Evolutionary conservation across 73 alveolate species (phyloP), one percentile per base, ranked within the genome.

Genomic region (Stentor roeselii): DNA sequence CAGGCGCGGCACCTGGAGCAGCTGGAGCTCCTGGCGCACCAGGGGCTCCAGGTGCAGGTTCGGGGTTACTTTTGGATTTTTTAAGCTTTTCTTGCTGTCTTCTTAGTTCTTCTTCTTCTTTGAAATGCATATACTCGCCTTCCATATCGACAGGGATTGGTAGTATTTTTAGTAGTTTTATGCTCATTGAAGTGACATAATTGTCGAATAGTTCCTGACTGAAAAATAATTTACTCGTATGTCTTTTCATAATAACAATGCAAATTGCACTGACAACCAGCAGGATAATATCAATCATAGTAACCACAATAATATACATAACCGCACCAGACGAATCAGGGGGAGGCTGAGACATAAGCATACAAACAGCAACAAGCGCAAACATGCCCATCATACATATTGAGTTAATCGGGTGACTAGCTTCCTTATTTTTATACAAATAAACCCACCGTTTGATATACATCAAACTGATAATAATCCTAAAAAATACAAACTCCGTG

Each of bases 101-200:
- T 32, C 80, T 67, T 67, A 67, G 34, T 67, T 67, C 80, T 34
- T 67, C 41, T 32, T 67, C 80, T 67, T 67, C 80, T 34, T 32
- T 67, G 1, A 67, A 32, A 67, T 67, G 37, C 27, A 21, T 67
- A 2, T 67, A 67, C 37, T 67, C 80, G 21, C 80, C 80, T 67
- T 67, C 80, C 80, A 67, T 67, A 32, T 67, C 80, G 34, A 21
- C 80, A 67, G 80, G 80, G 34, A 67, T 67, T 34, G 80, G 80
- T 21, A 67, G 37, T 21, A 67, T 21, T 67, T 67, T 67, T 0
- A 67, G 41, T 32, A 67, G 37, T 67, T 67, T 67, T 30, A 21
- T 67, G 34, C 80, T 67, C 37, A 67, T 14, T 21, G 37, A 21
- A 14, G 80, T 67, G 1, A 67, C 80, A 67, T 67, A 67, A 67